Base-by-base conservation (phyloP, 1,139 yeast genomes). In the Yamadazyma atmosphaerica region DNA sequence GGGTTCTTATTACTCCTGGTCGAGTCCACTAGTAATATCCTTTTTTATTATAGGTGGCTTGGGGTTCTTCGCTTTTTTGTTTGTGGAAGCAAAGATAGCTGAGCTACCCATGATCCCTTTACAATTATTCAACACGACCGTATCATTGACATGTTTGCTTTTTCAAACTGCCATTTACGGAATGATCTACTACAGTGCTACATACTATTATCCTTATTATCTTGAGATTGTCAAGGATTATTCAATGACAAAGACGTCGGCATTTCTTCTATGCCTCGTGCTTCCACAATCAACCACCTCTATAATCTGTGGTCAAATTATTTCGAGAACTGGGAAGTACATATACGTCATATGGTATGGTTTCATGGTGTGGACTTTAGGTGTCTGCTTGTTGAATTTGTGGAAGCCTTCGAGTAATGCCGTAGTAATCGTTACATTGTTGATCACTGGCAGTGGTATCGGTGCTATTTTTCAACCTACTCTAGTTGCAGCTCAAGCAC, bases 391-490 rank as follows among this genome's bases (percentile, higher is more conserved):
- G 33, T 51, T 67, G 17, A 43, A 67, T 17, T 47, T 60, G 1
- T 72, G 64, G 58, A 51, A 49, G 34, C 52, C 49, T 3, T 51
- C 68, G 1, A 49, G 52, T 5, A 52, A 52, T 9, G 73, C 60
- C 1, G 60, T 57, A 0, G 50, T 63, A 21, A 61, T 60, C 1
- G 53, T 66, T n/a, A 52, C 65, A 1, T 45, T 72, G 40, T 39
- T 70, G 11, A 21, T 70, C 2, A 62, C 65, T 54, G 81, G 81
- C 4, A 36, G 58, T 5, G 80, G 79, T 0, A 63, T 66, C 11
- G 81, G 80, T 2, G 61, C 61, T 40, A 68, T 73, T 10, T 74
- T 76, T 56, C 81, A 75, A 50, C 79, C 80, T 7, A 69, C 77
- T 0, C 60, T 75, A 59, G 66, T 75, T 11, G 79, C 79, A 0